Base-by-base conservation (phyloP, 805 yeast species). In the Barnettozyma vustinii region DNA sequence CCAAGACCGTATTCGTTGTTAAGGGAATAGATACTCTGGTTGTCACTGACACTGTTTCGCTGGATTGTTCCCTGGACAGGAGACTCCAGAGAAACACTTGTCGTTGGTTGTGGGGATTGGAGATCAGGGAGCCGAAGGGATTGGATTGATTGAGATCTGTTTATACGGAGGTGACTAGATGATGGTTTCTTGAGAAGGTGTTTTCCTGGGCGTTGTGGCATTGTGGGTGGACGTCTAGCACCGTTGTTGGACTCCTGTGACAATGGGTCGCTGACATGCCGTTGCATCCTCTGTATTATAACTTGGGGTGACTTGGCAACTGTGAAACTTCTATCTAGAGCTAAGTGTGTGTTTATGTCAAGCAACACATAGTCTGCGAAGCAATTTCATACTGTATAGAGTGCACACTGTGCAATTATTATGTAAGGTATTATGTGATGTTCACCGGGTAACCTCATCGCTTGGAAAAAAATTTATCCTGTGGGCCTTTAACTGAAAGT, bases 71-170 rank as follows among this genome's bases (percentile, higher is more conserved):
- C 27, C 27, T 42, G 46, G 12, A 37, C 46, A 7, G 54, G 52
- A n/a, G 49, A 56, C 15, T 55, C 54, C 9, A 52, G 46, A 2
- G 68, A 61, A 3, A 67, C 53, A 23, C 62, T 69, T 1, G 71
- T 68, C 0, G 72, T 67, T 2, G 69, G 60, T 32, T 57, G 66
- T 19, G 67, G 30, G n/a, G n/a, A 61, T 41, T 59, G 62, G 12
- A 61, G 27, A 12, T 54, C 59, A 4, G 61, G 51, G 9, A 60
- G 40, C 33, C 50, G 52, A 19, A 54, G 37, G 16, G 42, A 46
- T 20, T 49, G 52, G n/a, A 46, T 47, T 44, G 50, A 48, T 21
- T 48, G 52, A 19, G 45, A 39, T 12, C 58, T 45, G 21, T 12
- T 25, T 20, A 40, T 40, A n/a, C 33, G 12, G 57, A 53, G 4